Percentiles rank a stretch among this genome's conserved stretches.
These are phyloP conservation scores for Alternaria metachromatica DNA, from an alignment of 2,329 filamentous ascomycete genomes.

Conservation along the genomic window DNA sequence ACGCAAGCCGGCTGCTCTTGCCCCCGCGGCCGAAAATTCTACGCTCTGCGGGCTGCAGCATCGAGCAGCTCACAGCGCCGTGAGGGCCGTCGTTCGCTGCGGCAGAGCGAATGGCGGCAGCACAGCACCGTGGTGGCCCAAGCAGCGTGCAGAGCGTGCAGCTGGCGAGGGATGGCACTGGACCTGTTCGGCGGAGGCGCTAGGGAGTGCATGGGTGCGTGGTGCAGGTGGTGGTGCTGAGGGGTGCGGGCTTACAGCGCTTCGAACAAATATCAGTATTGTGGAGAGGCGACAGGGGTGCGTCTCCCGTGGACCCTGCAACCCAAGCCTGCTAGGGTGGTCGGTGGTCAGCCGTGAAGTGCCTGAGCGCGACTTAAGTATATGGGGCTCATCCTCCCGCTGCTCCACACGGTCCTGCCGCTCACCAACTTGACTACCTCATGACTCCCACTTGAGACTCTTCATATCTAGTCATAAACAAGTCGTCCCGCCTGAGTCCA, in stretches of 20 bases:
- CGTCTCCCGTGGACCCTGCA: conserved; percentile 25
- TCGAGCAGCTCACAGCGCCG: conserved; percentile 8
- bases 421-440: conserved; percentile 23
- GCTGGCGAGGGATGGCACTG: conserved; percentile 16
- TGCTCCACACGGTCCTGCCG: conserved; percentile 35
- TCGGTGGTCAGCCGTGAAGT: conserved; percentile 16
- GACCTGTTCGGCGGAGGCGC: conserved; percentile 29
- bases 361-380: conserved; percentile 38
- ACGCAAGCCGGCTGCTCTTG: background rate
- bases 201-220: conserved; percentile 8
- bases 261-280: background rate
- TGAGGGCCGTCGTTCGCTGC: conserved; percentile 2
- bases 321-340: conserved; percentile 2
- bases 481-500: conserved; percentile 5
- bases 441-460: conserved; percentile 27
- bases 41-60: conserved; percentile 2
- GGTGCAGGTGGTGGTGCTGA: conserved; percentile 9
- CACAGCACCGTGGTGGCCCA: conserved; percentile 24
- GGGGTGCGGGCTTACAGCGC: conserved; percentile 32
- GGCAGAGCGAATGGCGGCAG: conserved; percentile 24
- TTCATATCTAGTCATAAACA: background rate
- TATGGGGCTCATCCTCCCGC: conserved; percentile 31
- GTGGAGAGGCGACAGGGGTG: conserved; percentile 26
- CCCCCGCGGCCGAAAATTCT: conserved; percentile 15
- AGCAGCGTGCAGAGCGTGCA: conserved; percentile 3